Evolutionary conservation across 2,329 filamentous ascomycete genomes (phyloP), one percentile per base, ranked within the genome.

Genomic region (Fusarium praegraminearum): DNA sequence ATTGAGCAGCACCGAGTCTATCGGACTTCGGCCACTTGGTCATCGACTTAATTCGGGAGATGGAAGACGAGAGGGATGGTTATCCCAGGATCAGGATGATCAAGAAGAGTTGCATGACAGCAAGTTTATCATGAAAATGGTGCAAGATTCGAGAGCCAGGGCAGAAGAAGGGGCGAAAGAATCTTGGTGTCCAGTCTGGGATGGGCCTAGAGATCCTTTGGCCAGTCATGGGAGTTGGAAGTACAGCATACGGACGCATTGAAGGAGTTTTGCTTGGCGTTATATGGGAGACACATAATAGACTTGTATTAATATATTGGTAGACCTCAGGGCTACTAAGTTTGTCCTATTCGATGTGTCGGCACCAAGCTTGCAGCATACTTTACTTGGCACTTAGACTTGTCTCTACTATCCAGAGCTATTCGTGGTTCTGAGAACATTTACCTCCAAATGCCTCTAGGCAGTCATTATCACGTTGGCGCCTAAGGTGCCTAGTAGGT

Each of bases 131-230:
- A 72, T 72, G 70, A 62, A 62, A 16, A 72, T 62, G 70, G 69
- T 72, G 1, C 59, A 70, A 24, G 47, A 54, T 9, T 72, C 70
- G n/a, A 63, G 56, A 49, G 47, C 58, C 16, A 33, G 57, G 18
- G 65, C 59, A n/a, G 67, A 70, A 12, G 47, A 69, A 26, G 70
- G 70, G 1, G 57, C 67, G 2, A 57, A 72, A 36, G 70, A 69
- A 32, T 67, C 64, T 33, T 71, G 70, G 70, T 72, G 70, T 59
- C 70, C 70, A 3, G 70, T 72, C 6, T 72, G 70, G 70, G 70
- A 72, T 15, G 70, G 70, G 10, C 70, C 70, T 11, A 68, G 70
- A 30, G 69, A 72, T 24, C 54, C 65, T 16, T 22, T 67, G 28
- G 60, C 54, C 10, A 71, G 64, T 46, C 52, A 69, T 35, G 51